phyloP scores from a whole-genome alignment of 305 asterid genomes.

The Fraxinus baroniana region DNA sequence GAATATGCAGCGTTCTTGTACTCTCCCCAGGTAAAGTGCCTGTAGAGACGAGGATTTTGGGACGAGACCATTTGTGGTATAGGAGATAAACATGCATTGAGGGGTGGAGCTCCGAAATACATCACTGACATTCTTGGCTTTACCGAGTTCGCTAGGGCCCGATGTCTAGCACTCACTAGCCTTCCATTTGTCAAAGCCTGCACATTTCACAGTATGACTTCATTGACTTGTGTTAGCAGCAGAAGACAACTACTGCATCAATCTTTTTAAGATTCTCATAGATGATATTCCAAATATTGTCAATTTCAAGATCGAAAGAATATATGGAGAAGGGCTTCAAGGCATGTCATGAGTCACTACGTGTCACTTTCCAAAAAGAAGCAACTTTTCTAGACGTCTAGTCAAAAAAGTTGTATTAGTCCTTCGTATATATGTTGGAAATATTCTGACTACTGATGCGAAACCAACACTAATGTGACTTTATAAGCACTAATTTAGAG shows the following conservation, averaged over 20 bases:
- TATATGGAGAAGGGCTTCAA: neutral
- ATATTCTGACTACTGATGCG: neutral
- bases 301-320: neutral
- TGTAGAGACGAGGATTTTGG: conserved; percentile 30
- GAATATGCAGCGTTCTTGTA: conserved; percentile 50
- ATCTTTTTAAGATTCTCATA: neutral
- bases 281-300: neutral
- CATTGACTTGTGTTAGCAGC: neutral
- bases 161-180: conserved; percentile 56
- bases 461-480: neutral
- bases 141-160: conserved; percentile 38
- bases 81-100: conserved; percentile 39
- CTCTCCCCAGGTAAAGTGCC: conserved; percentile 65
- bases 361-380: neutral
- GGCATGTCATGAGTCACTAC: neutral
- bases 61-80: conserved; percentile 26
- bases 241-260: neutral
- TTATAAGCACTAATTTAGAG: neutral
- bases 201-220: neutral
- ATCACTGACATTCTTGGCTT: conserved; percentile 57
- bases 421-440: neutral
- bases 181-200: conserved; percentile 62
- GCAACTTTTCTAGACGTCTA: neutral
- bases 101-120: conserved; percentile 65
- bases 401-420: neutral